A percentile compares a stretch with the other conserved stretches of the same genome.
phyloP scores from a whole-genome alignment of 2,329 filamentous ascomycete genomes.

The Neonectria hederae region DNA sequence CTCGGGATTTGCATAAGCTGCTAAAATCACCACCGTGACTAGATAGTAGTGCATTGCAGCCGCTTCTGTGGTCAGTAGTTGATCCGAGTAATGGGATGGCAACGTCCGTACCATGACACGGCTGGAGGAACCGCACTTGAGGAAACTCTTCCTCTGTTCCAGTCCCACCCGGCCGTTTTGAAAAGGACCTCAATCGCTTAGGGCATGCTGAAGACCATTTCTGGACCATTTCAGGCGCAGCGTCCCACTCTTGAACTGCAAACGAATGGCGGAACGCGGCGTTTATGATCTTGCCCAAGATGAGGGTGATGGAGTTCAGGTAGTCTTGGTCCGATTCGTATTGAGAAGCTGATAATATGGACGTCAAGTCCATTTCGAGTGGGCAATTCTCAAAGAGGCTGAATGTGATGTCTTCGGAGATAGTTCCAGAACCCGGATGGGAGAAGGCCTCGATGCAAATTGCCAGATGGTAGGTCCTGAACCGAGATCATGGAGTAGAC shows the following conservation, averaged over 20 bases:
- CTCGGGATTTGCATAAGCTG: constrained; percentile 18
- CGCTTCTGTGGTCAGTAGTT: constrained; percentile 41
- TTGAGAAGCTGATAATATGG: constrained; percentile 29
- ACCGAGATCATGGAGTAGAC: constrained; percentile 55
- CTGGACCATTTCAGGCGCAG: constrained; percentile 34
- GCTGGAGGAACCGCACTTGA: constrained; percentile 51
- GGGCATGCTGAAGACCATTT: constrained; percentile 48
- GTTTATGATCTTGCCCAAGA: constrained; percentile 57
- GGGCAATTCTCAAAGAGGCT: constrained; percentile 55
- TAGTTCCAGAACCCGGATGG: constrained; percentile 62
- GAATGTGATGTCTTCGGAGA: constrained; percentile 63
- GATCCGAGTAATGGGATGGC: accelerated
- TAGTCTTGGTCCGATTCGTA: constrained; percentile 33
- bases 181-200: constrained; percentile 45
- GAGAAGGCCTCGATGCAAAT: constrained; percentile 42
- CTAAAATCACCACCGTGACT: constrained; percentile 48
- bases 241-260: constrained; percentile 30
- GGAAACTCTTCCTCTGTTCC: constrained; percentile 43
- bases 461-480: constrained; percentile 34
- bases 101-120: constrained; percentile 53
- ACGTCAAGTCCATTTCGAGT: constrained; percentile 52
- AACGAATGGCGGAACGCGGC: constrained; percentile 40
- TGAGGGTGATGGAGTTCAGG: constrained; percentile 53
- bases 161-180: constrained; percentile 1
- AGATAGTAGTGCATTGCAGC: constrained; percentile 56